Percentiles rank a stretch among this genome's conserved stretches.
These are phyloP conservation scores for Saprolegnia parasitica DNA, from an alignment of 352 stramenopile species.

Conservation along the genomic window DNA sequence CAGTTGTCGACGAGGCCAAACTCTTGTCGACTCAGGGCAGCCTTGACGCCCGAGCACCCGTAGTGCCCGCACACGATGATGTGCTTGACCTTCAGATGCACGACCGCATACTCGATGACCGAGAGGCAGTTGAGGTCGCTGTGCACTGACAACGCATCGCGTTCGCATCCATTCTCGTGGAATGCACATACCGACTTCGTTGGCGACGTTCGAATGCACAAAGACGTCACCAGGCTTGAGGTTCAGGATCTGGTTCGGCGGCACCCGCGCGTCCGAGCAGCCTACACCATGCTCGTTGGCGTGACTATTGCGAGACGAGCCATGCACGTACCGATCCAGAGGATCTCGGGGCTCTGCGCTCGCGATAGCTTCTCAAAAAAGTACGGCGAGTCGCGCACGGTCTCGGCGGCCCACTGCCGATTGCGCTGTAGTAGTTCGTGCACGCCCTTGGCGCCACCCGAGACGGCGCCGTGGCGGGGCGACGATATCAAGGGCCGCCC, in stretches of 20 bases:
- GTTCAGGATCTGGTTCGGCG: conserved; percentile 81
- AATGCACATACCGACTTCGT: conserved; percentile 44
- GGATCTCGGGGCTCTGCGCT: conserved; percentile 78
- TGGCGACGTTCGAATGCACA: conserved; percentile 85
- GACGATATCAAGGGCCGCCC: too few relatives aligned
- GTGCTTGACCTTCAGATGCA: conserved; percentile 87
- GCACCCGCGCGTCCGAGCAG: conserved; percentile 83
- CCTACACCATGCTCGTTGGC: conserved; percentile 28
- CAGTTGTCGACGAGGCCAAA: conserved; percentile 86
- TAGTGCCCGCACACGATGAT: conserved; percentile 91
- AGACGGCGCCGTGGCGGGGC: not conserved
- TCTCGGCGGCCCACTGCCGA: conserved; percentile 2
- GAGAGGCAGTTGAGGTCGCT: conserved; percentile 68
- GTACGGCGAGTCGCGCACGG: conserved; percentile 33
- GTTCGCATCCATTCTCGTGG: not conserved
- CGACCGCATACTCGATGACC: conserved; percentile 77
- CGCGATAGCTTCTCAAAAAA: conserved; percentile 75
- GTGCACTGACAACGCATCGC: conserved; percentile 30
- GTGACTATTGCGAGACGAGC: not conserved
- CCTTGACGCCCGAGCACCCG: conserved; percentile 82
- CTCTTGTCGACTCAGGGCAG: conserved; percentile 71
- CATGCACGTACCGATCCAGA: conserved; percentile 60
- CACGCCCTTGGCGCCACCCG: conserved; percentile 6
- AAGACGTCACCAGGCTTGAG: conserved; percentile 82
- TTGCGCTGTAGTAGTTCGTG: conserved; percentile 20